Conservation (phyloP, 768 basidiomycete species). For the Trametes elegans region DNA sequence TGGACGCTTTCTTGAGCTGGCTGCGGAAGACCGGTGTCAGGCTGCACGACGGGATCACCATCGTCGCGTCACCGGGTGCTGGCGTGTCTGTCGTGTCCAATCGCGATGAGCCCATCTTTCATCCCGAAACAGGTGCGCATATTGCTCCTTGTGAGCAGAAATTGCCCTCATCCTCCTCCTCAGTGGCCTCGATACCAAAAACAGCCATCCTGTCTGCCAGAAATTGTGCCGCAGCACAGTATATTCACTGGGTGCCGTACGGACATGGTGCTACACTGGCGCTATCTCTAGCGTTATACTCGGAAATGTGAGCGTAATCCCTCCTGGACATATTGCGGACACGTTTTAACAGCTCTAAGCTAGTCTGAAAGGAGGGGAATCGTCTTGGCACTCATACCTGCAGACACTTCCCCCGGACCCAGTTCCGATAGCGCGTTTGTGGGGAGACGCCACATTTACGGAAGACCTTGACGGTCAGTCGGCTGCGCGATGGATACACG, state of each 20-base stretch:
- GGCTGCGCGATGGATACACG: conserved; percentile 34
- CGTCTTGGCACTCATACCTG: conserved; percentile 65
- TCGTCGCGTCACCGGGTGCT: not conserved
- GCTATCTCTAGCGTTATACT: conserved; percentile 61
- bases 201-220: conserved; percentile 57
- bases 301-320: conserved; percentile 52
- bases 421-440: conserved; percentile 63
- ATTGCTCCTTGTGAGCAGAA: not conserved
- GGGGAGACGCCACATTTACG: conserved; percentile 36
- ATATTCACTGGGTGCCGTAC: conserved; percentile 45
- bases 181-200: conserved; percentile 69
- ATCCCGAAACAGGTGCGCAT: not conserved
- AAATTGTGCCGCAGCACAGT: conserved; percentile 40
- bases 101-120: not conserved
- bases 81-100: not conserved
- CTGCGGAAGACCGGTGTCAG: not conserved
- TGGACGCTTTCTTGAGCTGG: not conserved
- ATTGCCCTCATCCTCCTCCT: not conserved
- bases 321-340: not conserved
- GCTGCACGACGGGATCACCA: not conserved
- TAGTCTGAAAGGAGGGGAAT: conserved; percentile 48
- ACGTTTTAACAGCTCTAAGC: not conserved
- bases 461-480: conserved; percentile 27
- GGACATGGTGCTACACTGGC: conserved; percentile 60
- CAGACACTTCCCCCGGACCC: conserved; percentile 53